phyloP scores from a whole-genome alignment of 345 rosid species.

The Hirschfeldia incana region DNA sequence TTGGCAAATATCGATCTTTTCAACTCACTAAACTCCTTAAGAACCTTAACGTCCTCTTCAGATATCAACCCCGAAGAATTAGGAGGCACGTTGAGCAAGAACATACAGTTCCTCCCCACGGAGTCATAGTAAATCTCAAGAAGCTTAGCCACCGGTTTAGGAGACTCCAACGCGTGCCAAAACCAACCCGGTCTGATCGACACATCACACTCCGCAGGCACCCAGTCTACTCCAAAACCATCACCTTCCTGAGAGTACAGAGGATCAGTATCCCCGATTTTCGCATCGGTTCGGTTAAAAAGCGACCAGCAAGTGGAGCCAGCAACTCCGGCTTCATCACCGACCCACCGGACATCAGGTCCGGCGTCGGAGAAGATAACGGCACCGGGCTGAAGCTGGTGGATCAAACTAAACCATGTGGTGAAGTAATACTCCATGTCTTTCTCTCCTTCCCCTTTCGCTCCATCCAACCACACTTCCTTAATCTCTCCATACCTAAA shows the following conservation, averaged over 20 bases:
- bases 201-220: slow-evolving; percentile 91
- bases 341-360: slow-evolving; percentile 79
- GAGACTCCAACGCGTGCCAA: slow-evolving; percentile 84
- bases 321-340: slow-evolving; percentile 77
- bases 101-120: slow-evolving; percentile 71
- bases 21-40: slow-evolving; percentile 58
- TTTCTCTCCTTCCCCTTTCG: slow-evolving; percentile 74
- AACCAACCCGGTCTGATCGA: slow-evolving; percentile 94
- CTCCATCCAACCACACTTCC: slow-evolving; percentile 85
- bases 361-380: slow-evolving; percentile 86
- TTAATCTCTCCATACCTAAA: slow-evolving; percentile 78
- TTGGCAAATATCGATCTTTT: slow-evolving; percentile 58
- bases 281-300: slow-evolving; percentile 60
- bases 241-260: slow-evolving; percentile 69
- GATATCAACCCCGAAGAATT: slow-evolving; percentile 86
- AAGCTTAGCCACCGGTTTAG: slow-evolving; percentile 69
- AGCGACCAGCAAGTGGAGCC: slow-evolving; percentile 84
- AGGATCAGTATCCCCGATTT: slow-evolving; percentile 62
- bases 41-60: slow-evolving; percentile 64
- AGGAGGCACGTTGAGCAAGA: slow-evolving; percentile 83
- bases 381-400: slow-evolving; percentile 72
- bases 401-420: slow-evolving; percentile 77
- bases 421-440: slow-evolving; percentile 78
- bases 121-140: slow-evolving; percentile 80
- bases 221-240: slow-evolving; percentile 71